Conservation (phyloP, 2,329 filamentous ascomycete genomes). For the Fusarium sp. region DNA sequence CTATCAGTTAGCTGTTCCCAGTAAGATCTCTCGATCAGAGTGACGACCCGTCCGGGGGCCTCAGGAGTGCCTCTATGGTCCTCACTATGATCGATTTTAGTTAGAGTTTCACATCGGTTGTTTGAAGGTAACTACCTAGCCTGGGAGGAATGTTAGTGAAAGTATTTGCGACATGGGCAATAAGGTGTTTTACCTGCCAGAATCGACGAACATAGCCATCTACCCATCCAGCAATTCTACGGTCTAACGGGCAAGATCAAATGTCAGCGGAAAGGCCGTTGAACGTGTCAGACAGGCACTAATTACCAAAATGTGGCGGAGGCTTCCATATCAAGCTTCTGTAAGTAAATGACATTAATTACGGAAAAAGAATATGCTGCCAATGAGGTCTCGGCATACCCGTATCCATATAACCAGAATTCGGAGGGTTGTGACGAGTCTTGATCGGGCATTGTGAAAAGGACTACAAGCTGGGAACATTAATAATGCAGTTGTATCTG, state of each 20-base stretch:
- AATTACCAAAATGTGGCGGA: slow-evolving; percentile 88
- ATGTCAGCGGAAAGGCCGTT: slow-evolving; percentile 2
- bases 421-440: slow-evolving; percentile 57
- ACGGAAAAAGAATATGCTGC: slow-evolving; percentile 5
- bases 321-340: slow-evolving; percentile 98
- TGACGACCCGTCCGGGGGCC: slow-evolving; percentile 89
- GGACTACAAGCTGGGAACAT: background rate
- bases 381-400: slow-evolving; percentile 61
- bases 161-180: background rate
- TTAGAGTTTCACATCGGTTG: background rate
- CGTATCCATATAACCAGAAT: slow-evolving; percentile 98
- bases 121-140: slow-evolving; percentile 43
- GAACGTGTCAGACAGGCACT: background rate
- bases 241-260: slow-evolving; percentile 64
- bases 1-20: slow-evolving; percentile 81
- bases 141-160: slow-evolving; percentile 32
- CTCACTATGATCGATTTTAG: slow-evolving; percentile 63
- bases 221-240: slow-evolving; percentile 86
- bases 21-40: slow-evolving; percentile 83
- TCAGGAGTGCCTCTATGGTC: slow-evolving; percentile 94
- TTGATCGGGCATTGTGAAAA: slow-evolving; percentile 49
- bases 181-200: slow-evolving; percentile 80
- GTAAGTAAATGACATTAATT: slow-evolving; percentile 8
- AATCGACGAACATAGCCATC: slow-evolving; percentile 93
- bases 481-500: slow-evolving; percentile 14